These are phyloP conservation scores for Lupinus albus DNA, from an alignment of 306 rosid genomes.

Conservation along the genomic window DNA sequence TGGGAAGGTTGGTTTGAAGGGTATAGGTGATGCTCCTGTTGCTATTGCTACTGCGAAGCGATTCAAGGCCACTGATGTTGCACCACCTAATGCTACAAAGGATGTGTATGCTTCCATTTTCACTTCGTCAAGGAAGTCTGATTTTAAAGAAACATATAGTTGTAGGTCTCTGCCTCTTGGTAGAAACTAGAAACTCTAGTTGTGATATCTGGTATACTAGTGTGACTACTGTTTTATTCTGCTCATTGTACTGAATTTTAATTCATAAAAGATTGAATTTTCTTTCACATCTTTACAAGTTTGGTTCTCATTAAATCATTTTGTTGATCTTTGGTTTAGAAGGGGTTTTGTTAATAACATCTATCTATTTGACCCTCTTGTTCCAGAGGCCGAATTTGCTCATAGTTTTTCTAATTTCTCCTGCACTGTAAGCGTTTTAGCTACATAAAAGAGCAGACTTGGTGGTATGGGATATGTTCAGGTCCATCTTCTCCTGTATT, in stretches of 20 bases:
- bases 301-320: not conserved
- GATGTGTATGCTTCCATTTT: constrained; percentile 86
- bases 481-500: too few relatives aligned
- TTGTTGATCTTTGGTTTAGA: constrained; percentile 12
- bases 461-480: too few relatives aligned
- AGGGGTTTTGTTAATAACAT: not conserved
- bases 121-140: constrained; percentile 78
- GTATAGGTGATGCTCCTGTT: constrained; percentile 39
- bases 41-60: constrained; percentile 55
- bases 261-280: constrained; percentile 19
- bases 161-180: constrained; percentile 97
- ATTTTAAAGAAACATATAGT: constrained; percentile 67
- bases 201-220: constrained; percentile 15
- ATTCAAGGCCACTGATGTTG: constrained; percentile 72
- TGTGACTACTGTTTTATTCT: constrained; percentile 6
- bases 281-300: constrained; percentile 6
- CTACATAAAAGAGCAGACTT: too few relatives aligned
- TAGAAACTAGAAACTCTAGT: constrained; percentile 77
- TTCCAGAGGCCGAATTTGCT: not conserved
- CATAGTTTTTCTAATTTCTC: too few relatives aligned
- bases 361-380: constrained; percentile 14
- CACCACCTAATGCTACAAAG: constrained; percentile 75
- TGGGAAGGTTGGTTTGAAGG: constrained; percentile 58
- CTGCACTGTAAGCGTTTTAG: too few relatives aligned
- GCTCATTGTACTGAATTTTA: constrained; percentile 25